Conservation (phyloP, 2,329 filamentous ascomycete species). For the Annulohypoxylon truncatum region DNA sequence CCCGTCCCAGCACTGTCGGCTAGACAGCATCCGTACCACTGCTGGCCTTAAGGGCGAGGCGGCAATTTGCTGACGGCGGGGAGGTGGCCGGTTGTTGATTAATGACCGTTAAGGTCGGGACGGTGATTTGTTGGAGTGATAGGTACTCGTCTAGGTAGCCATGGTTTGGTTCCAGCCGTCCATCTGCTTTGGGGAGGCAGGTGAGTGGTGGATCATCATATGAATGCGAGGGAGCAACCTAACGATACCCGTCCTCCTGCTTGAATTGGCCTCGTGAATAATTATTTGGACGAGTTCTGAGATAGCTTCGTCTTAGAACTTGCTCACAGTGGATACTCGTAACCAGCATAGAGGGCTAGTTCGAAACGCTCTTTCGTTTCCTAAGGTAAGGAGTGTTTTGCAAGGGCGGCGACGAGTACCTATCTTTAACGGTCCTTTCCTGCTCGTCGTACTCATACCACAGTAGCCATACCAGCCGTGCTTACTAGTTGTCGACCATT, state of each 20-base stretch:
- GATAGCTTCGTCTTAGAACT: conserved; percentile 10
- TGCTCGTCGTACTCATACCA: not conserved
- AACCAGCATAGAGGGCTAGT: not conserved
- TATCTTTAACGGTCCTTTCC: not conserved
- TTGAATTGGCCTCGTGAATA: not conserved
- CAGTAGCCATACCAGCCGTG: not conserved
- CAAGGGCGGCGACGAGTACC: not conserved
- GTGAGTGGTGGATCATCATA: not conserved
- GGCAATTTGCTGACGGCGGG: conserved; percentile 8
- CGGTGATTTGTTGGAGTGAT: not conserved
- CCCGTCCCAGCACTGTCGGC: not conserved
- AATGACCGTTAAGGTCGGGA: conserved; percentile 14
- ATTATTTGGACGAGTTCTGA: conserved; percentile 16
- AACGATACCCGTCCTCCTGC: not conserved
- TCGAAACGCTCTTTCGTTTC: not conserved
- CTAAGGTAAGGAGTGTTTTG: not conserved
- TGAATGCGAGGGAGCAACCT: not conserved
- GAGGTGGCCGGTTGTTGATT: conserved; percentile 28
- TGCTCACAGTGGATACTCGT: not conserved
- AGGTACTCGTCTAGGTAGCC: not conserved
- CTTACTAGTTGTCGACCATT: conserved; percentile 17
- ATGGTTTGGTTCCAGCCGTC: not conserved
- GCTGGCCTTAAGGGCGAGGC: not conserved
- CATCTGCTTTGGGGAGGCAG: not conserved
- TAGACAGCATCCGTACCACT: not conserved